Base-by-base conservation (phyloP, 2,329 filamentous ascomycete genomes). In the Fusarium decemcellulare region DNA sequence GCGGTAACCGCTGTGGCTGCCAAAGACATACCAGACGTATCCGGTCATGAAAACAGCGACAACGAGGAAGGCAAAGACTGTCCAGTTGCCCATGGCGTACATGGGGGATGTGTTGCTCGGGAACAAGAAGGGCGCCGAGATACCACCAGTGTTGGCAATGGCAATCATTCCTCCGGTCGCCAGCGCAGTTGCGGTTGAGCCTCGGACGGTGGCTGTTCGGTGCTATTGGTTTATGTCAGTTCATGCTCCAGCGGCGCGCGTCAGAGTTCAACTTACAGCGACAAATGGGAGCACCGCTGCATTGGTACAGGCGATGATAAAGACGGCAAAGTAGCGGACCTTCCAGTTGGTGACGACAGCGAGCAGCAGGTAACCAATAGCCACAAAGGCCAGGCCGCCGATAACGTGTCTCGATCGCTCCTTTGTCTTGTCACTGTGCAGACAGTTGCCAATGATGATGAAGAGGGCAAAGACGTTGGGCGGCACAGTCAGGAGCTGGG, bases 401-500 rank as follows among this genome's bases (percentile, higher is more conserved):
- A 78, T 71, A 42, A 78, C 65, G 59, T 78, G 76, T 50, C 75
- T 72, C 5, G 76, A 77, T 3, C 76, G 72, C 63, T 78, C 76
- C 61, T 70, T 76, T 9, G 76, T 78, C 60, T 48, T 69, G 36
- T 78, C 76, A 18, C 76, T 78, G 8, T 78, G 76, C 43, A 78
- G 62, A 54, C 76, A 78, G 46, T 75, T 70, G 16, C 78, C 72
- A 6, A 80, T 65, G 9, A 77, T 75, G 53, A 80, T 65, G 30
- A 80, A 74, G 10, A 81, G 74, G 11, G 78, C 77, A 52, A 79
- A 75, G 29, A 80, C 78, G 27, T 81, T 80, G 3, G 79, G 79
- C 4, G 79, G 79, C 1, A 81, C 78, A 2, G 78, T 80, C 18
- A 80, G 67, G 5, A 81, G 68, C 60, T 81, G 79, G 4, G 78